Evolutionary conservation across 176 grass and related monocot species (phyloP).

Genomic region (Avena atlantica): DNA sequence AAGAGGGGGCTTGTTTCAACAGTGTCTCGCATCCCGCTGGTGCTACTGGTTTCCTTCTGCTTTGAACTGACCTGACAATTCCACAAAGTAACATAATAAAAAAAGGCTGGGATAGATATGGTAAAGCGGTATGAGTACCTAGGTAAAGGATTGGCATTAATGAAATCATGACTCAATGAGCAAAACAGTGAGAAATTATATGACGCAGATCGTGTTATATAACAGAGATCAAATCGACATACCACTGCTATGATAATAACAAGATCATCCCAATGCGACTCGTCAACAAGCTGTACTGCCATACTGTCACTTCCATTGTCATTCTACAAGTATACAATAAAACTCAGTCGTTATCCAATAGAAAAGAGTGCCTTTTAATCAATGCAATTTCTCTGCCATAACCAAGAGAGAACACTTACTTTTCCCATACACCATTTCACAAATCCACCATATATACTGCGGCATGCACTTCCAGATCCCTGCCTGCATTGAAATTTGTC

Average conservation of each 20-base stretch:
- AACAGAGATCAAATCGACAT: background rate
- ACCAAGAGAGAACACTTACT: conserved; percentile 47
- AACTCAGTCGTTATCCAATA: conserved; percentile 8
- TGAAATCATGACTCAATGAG: no score
- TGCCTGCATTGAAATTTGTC: conserved; percentile 59
- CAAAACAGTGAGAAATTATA: no score
- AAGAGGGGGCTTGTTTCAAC: no score
- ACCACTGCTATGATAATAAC: conserved; percentile 98
- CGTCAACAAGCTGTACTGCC: conserved; percentile 74
- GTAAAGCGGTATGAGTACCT: no score
- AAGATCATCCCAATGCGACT: conserved; percentile 85
- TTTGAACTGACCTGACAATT: no score
- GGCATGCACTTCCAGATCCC: conserved; percentile 94
- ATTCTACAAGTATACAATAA: conserved; percentile 58
- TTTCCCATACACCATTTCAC: conserved; percentile 94
- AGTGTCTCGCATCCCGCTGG: no score
- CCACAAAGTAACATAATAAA: no score
- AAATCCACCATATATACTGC: conserved; percentile 93
- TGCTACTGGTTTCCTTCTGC: no score
- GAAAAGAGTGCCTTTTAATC: background rate
- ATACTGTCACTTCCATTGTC: conserved; percentile 76
- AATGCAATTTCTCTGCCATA: background rate
- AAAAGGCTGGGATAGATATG: no score
- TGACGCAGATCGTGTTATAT: no score
- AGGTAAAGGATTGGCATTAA: no score